Base-by-base conservation (phyloP, 2,329 filamentous ascomycete species). In the Colletotrichum gloeosporioides region DNA sequence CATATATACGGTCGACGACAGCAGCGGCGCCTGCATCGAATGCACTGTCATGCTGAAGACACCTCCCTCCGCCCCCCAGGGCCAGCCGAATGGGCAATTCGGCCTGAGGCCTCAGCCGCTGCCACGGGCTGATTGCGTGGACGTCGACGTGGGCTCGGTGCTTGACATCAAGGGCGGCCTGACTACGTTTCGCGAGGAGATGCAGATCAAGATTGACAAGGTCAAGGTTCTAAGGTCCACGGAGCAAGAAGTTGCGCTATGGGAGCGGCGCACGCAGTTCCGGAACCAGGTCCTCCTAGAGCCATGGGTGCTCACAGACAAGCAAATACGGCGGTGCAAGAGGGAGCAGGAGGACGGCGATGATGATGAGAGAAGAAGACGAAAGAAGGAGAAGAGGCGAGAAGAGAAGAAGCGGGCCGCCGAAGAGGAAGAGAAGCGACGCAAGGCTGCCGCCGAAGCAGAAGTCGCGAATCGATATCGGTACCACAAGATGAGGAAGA, bases 1-100 rank as follows among this genome's bases (percentile, higher is more conserved):
- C 61, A 84, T 90, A 55, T 92, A 89, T 79, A 92, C 89, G 3
- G 82, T 94, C n/a, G 92, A 94, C 79, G 92, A 94, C 82, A 91
- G 92, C 81, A 93, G 90, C 78, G 92, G 92, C 16, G 83, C 83
- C 29, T 92, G 89, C 73, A 89, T 93, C 27, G 89, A 93, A 75
- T 89, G 87, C 68, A 73, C 78, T 8, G 68, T 81, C 8, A 77
- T 82, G 15, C 57, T 73, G 34, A 81, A 79, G 39, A 66, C 79
- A 27, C 73, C 72, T 32, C 8, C 27, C 13, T 18, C 77, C 22
- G 57, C 66, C 69, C 75, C 39, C 16, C 71, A 27, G 44, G 25
- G 16, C 27, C 49, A 39, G 29, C 44, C 69, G 44, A 64, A 8
- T 22, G 44, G 44, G 22, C 44, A 53, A 12, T 22, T 53, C 25